Percentiles rank a stretch among this genome's conserved stretches.
phyloP scores from a whole-genome alignment of 2,329 filamentous ascomycete genomes.

The Tolypocladium pustulatum region DNA sequence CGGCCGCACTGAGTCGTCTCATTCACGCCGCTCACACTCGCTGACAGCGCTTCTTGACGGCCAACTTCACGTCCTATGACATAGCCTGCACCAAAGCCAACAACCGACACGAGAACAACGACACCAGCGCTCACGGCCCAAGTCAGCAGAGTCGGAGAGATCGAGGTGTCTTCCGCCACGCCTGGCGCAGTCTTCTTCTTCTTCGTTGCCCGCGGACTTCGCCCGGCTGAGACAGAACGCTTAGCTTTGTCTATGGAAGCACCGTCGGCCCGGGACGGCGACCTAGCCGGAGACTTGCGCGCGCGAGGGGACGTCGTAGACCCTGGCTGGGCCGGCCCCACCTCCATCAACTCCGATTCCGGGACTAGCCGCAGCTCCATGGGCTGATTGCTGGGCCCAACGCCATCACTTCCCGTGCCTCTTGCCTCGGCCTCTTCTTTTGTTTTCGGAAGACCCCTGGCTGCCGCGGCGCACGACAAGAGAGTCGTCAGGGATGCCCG shows the following conservation, averaged over 20 bases:
- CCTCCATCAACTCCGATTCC: constrained; percentile 46
- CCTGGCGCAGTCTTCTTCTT: constrained; percentile 43
- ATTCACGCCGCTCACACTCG: constrained; percentile 30
- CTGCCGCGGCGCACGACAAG: constrained; percentile 87
- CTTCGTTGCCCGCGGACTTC: constrained; percentile 38
- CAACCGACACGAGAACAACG: constrained; percentile 56
- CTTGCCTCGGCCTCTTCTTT: constrained; percentile 33
- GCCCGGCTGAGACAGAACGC: constrained; percentile 30
- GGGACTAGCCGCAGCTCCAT: constrained; percentile 50
- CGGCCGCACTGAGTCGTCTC: constrained; percentile 38
- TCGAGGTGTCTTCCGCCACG: constrained; percentile 26
- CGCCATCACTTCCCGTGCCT: constrained; percentile 21
- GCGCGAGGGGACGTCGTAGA: constrained; percentile 13
- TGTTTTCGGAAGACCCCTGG: constrained; percentile 66
- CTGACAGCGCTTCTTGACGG: constrained; percentile 43
- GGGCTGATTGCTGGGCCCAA: constrained; percentile 39
- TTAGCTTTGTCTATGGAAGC: constrained; percentile 35
- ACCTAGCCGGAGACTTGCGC: constrained; percentile 18
- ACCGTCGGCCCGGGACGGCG: constrained; percentile 13
- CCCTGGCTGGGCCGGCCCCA: constrained; percentile 7
- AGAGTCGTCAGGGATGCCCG: constrained; percentile 90
- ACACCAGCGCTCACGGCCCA: constrained; percentile 59
- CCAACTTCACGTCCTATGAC: constrained; percentile 58
- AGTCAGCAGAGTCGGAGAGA: constrained; percentile 51
- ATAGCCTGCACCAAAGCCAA: constrained; percentile 59